These are phyloP conservation scores for Puccinia polysora DNA, from an alignment of 1,284 basidiomycete species.

Conservation along the genomic window DNA sequence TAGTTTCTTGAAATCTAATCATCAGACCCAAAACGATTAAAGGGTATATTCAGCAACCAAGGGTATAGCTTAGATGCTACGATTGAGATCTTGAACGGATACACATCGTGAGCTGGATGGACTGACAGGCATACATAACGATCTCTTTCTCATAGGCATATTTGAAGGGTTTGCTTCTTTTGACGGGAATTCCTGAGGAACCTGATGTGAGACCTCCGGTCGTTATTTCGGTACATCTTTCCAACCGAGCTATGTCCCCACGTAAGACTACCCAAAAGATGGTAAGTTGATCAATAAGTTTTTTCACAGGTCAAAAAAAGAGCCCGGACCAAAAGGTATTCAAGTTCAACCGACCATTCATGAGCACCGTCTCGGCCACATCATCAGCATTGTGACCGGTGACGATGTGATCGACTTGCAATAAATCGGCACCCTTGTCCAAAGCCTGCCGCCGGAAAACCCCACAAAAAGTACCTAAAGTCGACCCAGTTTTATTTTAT, in stretches of 20 bases:
- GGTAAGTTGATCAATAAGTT: conserved; percentile 6
- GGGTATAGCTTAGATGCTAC: conserved; percentile 88
- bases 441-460: conserved; percentile 94
- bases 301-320: neutral
- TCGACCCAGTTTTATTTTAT: no score
- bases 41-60: conserved; percentile 62
- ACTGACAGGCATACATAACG: conserved; percentile 65
- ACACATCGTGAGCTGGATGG: conserved; percentile 52
- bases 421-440: conserved; percentile 81
- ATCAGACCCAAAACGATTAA: neutral
- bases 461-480: conserved; percentile 79
- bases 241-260: conserved; percentile 89
- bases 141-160: conserved; percentile 99
- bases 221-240: conserved; percentile 87
- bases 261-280: conserved; percentile 69
- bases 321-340: neutral
- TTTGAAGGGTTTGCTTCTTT: conserved; percentile 96
- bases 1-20: conserved; percentile 56
- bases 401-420: conserved; percentile 94
- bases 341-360: conserved; percentile 74
- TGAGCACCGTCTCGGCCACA: conserved; percentile 94
- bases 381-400: conserved; percentile 99
- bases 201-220: conserved; percentile 62
- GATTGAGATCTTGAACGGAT: conserved; percentile 33
- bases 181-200: conserved; percentile 77